Base-by-base conservation (phyloP, 2,329 filamentous ascomycete genomes). In the Ceratocystis alfenasii region DNA sequence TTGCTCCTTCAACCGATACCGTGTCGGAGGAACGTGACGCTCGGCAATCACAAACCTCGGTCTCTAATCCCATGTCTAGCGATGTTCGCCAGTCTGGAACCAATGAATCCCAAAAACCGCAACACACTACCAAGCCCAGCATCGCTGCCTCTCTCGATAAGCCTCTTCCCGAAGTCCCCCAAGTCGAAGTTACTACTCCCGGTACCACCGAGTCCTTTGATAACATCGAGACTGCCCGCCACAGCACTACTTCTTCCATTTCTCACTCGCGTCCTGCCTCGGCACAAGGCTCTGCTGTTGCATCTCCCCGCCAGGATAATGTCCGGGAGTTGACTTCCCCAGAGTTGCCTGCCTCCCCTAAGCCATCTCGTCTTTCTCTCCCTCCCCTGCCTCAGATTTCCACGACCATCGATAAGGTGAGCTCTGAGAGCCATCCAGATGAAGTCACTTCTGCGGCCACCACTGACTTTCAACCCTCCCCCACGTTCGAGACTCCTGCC, bases 401-500 rank as follows among this genome's bases (percentile, higher is more conserved):
- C 0, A 84, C 82, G 1, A 75, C 79, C 10, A 71, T 81, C 5
- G 78, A 81, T 2, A 79, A 81, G n/a, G 75, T 74, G 53, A 75
- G 75, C 1, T 74, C 77, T 67, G 75, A 81, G 68, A 79, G 85
- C 59, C 70, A 73, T 68, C 60, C 57, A 5, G 66, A 67, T 61
- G 63, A 66, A 10, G 57, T 50, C 25, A 57, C 48, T 12, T 67
- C 65, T 6, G 61, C 65, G 36, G 61, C 44, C n/a, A 59, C 66
- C 8, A 69, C 71, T 36, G 83, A 85, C 60, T 79, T 78, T 68
- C 78, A 79, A 61, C 75, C 72, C 22, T 80, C 80, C 0, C 82
- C 82, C 67, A 80, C 83, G 36, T 83, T 83, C 57, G 87, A 89
- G 68, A 90, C 86, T 69, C 82, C 90, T 70, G 86, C 87, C 48